Evolutionary conservation across 73 alveolate genomes (phyloP), one percentile per base, ranked within the genome.

Genomic region (Breviolum minutum): DNA sequence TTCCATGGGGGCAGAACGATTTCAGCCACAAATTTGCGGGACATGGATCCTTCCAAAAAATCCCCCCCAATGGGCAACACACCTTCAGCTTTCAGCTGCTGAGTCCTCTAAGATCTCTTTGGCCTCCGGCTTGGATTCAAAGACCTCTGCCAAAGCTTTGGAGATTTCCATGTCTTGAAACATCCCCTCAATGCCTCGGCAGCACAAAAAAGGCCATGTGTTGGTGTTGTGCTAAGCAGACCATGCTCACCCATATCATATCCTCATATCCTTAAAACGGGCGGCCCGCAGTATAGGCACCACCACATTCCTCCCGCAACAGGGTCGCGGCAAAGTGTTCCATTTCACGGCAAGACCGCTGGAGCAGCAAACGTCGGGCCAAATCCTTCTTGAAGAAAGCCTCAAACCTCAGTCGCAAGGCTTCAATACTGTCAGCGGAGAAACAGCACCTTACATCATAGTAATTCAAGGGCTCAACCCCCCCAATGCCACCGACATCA

Each of bases 121-220:
- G 32, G 96, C 87, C 27, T 90, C 66, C 4, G 95, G 82, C 26
- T 14, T 87, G 10, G 97, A 74, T 20, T 73, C 66, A 73, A 91
- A 91, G 80, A 27, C 71, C 81, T 91, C 66, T 7, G 63, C 71
- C 77, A 91, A 76, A 14, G 74, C 89, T 30, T 63, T 61, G 30
- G 97, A 91, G 88, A 73, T 73, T 40, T 91, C 89, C 97, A 91
- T 32, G 88, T 91, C 97, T 62, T 91, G 88, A 88, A 91, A 91
- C 97, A 91, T 91, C 62, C 97, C 97, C 40, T 91, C 97, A 73
- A 91, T 91, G 16, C 97, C 97, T 91, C n/a, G 88, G n/a, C n/a
- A n/a, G n/a, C n/a, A n/a, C n/a, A n/a, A n/a, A n/a, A n/a, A n/a
- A n/a, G n/a, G n/a, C n/a, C n/a, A n/a, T n/a, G n/a, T n/a, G n/a